phyloP scores from a whole-genome alignment of 331 rosid species.

The Telfairia occidentalis region DNA sequence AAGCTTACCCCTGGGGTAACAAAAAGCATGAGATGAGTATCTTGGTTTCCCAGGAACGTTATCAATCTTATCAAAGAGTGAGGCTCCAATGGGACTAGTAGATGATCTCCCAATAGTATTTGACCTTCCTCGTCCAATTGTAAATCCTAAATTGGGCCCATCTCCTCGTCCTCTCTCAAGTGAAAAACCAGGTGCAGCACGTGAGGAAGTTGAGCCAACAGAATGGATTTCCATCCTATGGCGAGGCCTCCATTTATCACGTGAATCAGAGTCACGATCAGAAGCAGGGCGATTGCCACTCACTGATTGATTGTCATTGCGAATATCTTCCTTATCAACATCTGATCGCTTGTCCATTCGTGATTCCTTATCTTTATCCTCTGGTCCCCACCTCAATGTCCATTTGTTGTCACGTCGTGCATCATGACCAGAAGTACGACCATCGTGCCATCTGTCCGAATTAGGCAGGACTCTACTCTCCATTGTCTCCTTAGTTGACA shows the following conservation, averaged over 20 bases:
- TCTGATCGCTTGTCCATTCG: conserved; percentile 39
- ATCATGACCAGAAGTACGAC: conserved; percentile 25
- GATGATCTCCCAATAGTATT: conserved; percentile 28
- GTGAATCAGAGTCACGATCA: conserved; percentile 48
- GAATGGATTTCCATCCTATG: conserved; percentile 47
- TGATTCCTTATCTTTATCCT: conserved; percentile 49
- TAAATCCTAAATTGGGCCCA: conserved; percentile 39
- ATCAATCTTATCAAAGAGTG: conserved; percentile 20
- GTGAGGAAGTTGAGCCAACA: conserved; percentile 29
- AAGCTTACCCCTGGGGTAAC: conserved; percentile 51
- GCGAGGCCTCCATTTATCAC: conserved; percentile 70
- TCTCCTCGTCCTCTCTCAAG: conserved; percentile 40
- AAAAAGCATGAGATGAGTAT: conserved; percentile 21
- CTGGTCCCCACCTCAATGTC: conserved; percentile 63
- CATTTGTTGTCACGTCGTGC: conserved; percentile 47
- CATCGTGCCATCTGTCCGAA: conserved; percentile 48
- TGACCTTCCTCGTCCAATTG: conserved; percentile 44
- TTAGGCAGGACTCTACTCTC: conserved; percentile 33
- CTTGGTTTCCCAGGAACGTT: conserved; percentile 27
- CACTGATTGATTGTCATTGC: conserved; percentile 27
- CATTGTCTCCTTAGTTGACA: conserved; percentile 28
- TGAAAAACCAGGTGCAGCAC: conserved; percentile 58
- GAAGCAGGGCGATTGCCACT: conserved; percentile 32
- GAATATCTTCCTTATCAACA: conserved; percentile 38
- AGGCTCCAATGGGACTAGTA: conserved; percentile 20